phyloP scores from a whole-genome alignment of 2,329 filamentous ascomycete genomes.

The Monilinia vaccinii-corymbosi region DNA sequence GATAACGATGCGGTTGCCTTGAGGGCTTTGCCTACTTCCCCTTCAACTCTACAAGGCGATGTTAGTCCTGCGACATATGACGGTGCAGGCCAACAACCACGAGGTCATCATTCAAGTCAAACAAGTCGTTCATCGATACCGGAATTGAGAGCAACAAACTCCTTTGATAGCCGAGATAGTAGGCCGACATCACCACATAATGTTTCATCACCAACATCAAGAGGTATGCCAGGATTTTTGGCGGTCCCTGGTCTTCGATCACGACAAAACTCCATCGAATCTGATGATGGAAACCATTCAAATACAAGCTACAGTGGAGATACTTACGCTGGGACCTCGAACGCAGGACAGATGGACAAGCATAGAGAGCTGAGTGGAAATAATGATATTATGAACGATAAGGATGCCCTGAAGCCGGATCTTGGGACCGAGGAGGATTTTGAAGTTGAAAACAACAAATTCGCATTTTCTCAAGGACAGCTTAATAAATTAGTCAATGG shows the following conservation, averaged over 20 bases:
- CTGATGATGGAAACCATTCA: slow-evolving; percentile 45
- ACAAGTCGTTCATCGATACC: slow-evolving; percentile 28
- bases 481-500: slow-evolving; percentile 71
- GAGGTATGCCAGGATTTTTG: slow-evolving; percentile 44
- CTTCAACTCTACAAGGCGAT: slow-evolving; percentile 27
- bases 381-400: slow-evolving; percentile 45
- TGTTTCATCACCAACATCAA: slow-evolving; percentile 51
- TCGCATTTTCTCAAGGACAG: slow-evolving; percentile 65
- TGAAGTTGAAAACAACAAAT: slow-evolving; percentile 55
- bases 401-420: slow-evolving; percentile 42
- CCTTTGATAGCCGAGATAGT: slow-evolving; percentile 52
- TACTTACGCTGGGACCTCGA: slow-evolving; percentile 35
- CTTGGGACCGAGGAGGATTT: slow-evolving; percentile 65
- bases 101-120: slow-evolving; percentile 23
- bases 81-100: slow-evolving; percentile 16
- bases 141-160: slow-evolving; percentile 43
- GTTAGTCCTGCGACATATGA: slow-evolving; percentile 31
- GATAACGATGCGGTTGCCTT: slow-evolving; percentile 28
- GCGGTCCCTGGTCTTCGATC: slow-evolving; percentile 55
- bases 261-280: slow-evolving; percentile 56
- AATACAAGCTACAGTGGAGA: slow-evolving; percentile 29
- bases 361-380: slow-evolving; percentile 32
- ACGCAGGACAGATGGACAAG: slow-evolving; percentile 30
- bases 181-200: slow-evolving; percentile 60
- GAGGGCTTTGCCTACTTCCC: slow-evolving; percentile 30